Base-by-base conservation (phyloP, 257 asterid genomes). In the Solanum infundibuliforme region DNA sequence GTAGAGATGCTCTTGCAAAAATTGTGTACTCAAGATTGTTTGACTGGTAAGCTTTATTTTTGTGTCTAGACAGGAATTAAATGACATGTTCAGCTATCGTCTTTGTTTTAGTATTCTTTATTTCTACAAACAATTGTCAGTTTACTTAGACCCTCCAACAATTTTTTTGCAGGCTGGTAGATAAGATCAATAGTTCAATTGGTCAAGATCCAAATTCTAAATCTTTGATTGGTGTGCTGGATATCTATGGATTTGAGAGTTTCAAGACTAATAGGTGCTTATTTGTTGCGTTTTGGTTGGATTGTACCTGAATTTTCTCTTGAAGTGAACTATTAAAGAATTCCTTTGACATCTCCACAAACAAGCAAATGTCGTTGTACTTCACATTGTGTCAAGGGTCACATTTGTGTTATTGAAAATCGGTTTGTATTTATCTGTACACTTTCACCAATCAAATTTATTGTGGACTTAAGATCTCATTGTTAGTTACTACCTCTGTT, bases 1-100 rank as follows among this genome's bases (percentile, higher is more conserved):
- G 99, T 92, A 92, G 99, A 93, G 99, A 97, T 87, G 98, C 99
- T 89, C 91, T 97, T 91, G 98, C 99, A 60, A 96, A 96, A 93
- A 91, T 93, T 88, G 98, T 97, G 74, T 97, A 97, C 93, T 92
- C 99, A 18, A 94, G 98, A 88, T 91, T 97, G 94, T 97, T 97
- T 91, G 99, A 96, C 90, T 97, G 99, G 99, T 96, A 89, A 88
- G 94, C 90, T 75, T 85, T 65, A 81, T 35, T 52, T 89, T 86
- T 88, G 39, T 84, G 46, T 31, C 31, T 48, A 25, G 83, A 82
- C 86, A 82, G 86, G 43, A 48, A 31, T 31, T 82, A 82, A 32
- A 18, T 82, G 71, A 82, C 71, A 16, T 16, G 43, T 48, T 82
- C 86, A 48, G 46, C 34, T 82, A 52, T 82, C 23, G 23, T 29